Percentiles rank a stretch among this genome's conserved stretches.
phyloP scores from a whole-genome alignment of 495 filamentous ascomycete species.

The Apiosordaria backusii region DNA sequence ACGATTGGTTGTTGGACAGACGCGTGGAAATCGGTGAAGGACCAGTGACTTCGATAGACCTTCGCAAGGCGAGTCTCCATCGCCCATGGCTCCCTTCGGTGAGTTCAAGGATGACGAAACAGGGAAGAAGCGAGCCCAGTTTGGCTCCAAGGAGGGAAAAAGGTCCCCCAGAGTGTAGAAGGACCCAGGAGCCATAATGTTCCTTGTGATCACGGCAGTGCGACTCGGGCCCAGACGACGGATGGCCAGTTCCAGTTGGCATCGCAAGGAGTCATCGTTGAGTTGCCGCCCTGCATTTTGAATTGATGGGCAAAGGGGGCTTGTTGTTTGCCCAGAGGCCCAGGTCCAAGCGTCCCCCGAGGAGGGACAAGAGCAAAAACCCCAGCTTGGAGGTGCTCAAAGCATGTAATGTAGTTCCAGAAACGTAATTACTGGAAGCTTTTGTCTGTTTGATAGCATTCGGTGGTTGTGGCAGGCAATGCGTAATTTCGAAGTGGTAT shows the following conservation, averaged over 20 bases:
- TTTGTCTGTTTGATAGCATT: neutral
- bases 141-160: neutral
- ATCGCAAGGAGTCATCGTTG: neutral
- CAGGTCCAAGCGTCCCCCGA: neutral
- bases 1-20: neutral
- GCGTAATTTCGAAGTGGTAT: neutral
- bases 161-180: neutral
- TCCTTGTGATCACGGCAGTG: neutral
- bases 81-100: neutral
- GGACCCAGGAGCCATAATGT: neutral
- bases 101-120: neutral
- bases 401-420: neutral
- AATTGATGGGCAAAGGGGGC: neutral
- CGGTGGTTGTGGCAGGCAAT: neutral
- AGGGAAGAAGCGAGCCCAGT: neutral
- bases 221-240: neutral
- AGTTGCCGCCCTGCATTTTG: neutral
- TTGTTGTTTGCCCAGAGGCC: neutral
- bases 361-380: neutral
- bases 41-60: conserved; percentile 1
- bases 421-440: neutral
- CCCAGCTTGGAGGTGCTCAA: neutral
- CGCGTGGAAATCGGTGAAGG: neutral
- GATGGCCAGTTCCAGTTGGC: neutral
- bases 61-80: neutral